A percentile compares a stretch with the other conserved stretches of the same genome.
Evolutionary conservation across 1,284 basidiomycete genomes (phyloP).

Genomic region (Coniophora puteana): DNA sequence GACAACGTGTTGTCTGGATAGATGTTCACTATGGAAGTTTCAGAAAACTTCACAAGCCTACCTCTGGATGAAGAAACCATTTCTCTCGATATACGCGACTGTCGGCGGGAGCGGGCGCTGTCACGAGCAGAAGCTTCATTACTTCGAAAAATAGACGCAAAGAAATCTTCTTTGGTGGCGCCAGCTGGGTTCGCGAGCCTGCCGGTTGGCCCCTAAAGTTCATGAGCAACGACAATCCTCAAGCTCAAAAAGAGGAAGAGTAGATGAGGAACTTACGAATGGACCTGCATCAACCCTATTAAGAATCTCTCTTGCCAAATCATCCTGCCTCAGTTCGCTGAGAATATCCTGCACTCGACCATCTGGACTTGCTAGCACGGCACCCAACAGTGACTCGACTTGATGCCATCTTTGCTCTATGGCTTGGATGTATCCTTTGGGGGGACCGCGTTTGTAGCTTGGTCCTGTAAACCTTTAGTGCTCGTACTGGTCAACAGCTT

Average conservation of each 20-base stretch:
- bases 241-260: constrained; percentile 3
- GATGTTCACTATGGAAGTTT: constrained; percentile 9
- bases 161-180: constrained; percentile 64
- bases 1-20: constrained; percentile 52
- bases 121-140: constrained; percentile 51
- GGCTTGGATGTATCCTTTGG: constrained; percentile 87
- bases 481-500: neutral
- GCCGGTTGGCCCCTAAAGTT: constrained; percentile 57
- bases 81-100: constrained; percentile 72
- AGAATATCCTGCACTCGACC: constrained; percentile 67
- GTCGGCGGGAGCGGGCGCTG: constrained; percentile 61
- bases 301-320: constrained; percentile 68
- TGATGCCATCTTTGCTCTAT: constrained; percentile 88
- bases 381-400: constrained; percentile 80
- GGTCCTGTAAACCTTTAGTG: constrained; percentile 46
- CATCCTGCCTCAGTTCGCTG: constrained; percentile 64
- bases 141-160: constrained; percentile 64
- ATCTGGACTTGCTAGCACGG: constrained; percentile 71
- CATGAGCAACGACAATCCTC: constrained; percentile 8
- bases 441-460: constrained; percentile 81
- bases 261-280: constrained; percentile 47
- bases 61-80: constrained; percentile 69
- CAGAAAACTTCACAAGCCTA: constrained; percentile 17
- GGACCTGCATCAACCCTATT: constrained; percentile 71
- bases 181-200: constrained; percentile 46